A percentile compares a stretch with the other conserved stretches of the same genome.
Conservation (phyloP, 805 yeast genomes). For the Lipomyces yamadae region DNA sequence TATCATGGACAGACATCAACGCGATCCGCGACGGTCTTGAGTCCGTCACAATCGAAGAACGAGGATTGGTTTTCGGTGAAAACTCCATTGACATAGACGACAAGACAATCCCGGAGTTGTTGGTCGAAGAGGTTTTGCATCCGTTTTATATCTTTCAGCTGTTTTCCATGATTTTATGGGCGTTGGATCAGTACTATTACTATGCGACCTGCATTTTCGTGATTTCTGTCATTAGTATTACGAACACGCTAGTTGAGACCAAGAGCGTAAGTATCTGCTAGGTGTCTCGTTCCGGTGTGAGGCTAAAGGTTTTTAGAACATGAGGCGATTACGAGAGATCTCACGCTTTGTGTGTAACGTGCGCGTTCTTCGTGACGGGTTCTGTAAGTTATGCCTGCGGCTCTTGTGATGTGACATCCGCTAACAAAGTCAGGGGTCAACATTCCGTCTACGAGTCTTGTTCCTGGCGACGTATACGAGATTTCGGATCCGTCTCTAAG, state of each 20-base stretch:
- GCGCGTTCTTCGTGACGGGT: slow-evolving; percentile 88
- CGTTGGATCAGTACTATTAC: slow-evolving; percentile 87
- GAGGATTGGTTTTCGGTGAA: slow-evolving; percentile 74
- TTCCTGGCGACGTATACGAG: slow-evolving; percentile 96
- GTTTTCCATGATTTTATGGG: slow-evolving; percentile 89
- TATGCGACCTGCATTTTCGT: slow-evolving; percentile 91
- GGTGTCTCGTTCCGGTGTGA: neutral
- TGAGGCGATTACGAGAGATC: slow-evolving; percentile 71
- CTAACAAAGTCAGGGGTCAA: slow-evolving; percentile 64
- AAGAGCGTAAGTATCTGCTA: slow-evolving; percentile 54
- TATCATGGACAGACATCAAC: slow-evolving; percentile 68
- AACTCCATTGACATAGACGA: slow-evolving; percentile 78
- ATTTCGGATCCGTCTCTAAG: slow-evolving; percentile 80
- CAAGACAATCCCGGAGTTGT: slow-evolving; percentile 64
- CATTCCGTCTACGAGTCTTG: slow-evolving; percentile 73
- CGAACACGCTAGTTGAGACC: slow-evolving; percentile 85
- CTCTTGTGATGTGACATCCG: neutral
- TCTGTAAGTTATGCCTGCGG: slow-evolving; percentile 42
- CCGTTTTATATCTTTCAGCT: slow-evolving; percentile 96
- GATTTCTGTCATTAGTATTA: slow-evolving; percentile 79
- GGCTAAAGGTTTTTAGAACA: slow-evolving; percentile 34
- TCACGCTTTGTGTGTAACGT: slow-evolving; percentile 78
- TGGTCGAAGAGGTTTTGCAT: slow-evolving; percentile 87
- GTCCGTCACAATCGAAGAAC: slow-evolving; percentile 67
- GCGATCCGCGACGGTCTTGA: slow-evolving; percentile 64